Evolutionary conservation across 805 yeast genomes (phyloP), one percentile per base, ranked within the genome.

Genomic region (baker's yeast (Saccharomyces cerevisiae)): DNA sequence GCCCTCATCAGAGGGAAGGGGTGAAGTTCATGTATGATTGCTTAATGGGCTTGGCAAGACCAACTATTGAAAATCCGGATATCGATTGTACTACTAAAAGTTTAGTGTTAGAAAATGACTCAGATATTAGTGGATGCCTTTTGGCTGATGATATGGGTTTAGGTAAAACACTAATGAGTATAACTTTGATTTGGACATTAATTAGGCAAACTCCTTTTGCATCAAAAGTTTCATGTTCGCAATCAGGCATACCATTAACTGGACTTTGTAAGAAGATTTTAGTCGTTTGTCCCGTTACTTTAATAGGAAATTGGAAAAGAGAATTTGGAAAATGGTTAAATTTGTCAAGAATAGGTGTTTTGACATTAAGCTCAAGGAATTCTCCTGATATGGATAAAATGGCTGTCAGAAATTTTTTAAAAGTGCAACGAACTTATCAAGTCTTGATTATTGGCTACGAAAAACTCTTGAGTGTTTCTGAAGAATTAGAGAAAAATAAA

Each of bases 131-230:
- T 47, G 98, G 99, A 0, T 91, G 92, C 1, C 71, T 94, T 4
- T 69, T 94, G 47, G 99, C 99, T 0, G 99, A 94, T 69, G 98
- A 92, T 62, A 94, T 94, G 99, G 99, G 99, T 0, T 73, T 94
- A 17, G 97, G 97, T 1, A 87, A 87, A 63, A 91, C 98, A 0
- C 70, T 94, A 46, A 91, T 85, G 80, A 82, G 97, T 0, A 92
- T 94, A 5, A 66, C 96, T 0, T 67, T 89, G 46, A 77, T 92
- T 3, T 89, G 96, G 95, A 89, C 96, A 0, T 69, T 94, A 21
- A 67, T 89, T 21, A 84, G 79, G 58, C 89, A 87, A 60, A 78
- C 80, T 14, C 89, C 91, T 0, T 61, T 58, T 52, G 67, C 75
- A 22, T 53, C 65, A 22, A 60, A 63, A n/a, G 61, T 64, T 13